phyloP scores from a whole-genome alignment of 768 basidiomycete genomes.

The Trichaptum fuscoviolaceum region DNA sequence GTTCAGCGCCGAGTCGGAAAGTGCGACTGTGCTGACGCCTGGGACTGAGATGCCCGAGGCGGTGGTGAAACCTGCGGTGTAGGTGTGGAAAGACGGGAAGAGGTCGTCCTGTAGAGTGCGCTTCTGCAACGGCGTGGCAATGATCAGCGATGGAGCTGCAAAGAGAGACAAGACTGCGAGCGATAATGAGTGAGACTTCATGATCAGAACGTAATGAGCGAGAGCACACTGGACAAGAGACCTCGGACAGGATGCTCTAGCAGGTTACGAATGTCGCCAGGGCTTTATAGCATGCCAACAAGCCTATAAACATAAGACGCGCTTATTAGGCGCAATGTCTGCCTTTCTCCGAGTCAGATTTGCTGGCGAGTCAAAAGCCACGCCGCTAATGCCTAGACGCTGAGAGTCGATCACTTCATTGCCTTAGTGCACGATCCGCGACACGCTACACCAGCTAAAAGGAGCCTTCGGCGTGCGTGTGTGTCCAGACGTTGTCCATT shows the following conservation, averaged over 20 bases:
- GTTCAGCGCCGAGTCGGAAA: constrained; percentile 1
- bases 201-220: neutral
- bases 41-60: constrained; percentile 1
- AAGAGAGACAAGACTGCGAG: neutral
- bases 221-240: neutral
- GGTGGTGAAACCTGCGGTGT: constrained; percentile 4
- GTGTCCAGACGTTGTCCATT: neutral
- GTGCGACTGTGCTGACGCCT: constrained; percentile 3
- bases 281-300: neutral
- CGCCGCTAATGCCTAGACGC: neutral
- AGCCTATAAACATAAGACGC: neutral
- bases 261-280: neutral
- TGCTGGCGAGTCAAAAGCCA: neutral
- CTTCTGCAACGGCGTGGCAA: neutral
- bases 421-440: neutral
- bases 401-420: neutral
- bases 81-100: neutral
- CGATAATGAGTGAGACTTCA: neutral
- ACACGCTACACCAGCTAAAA: neutral
- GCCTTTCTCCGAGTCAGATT: neutral
- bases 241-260: neutral
- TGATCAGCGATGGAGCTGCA: neutral
- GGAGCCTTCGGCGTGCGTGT: neutral
- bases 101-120: neutral
- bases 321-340: neutral